phyloP scores from a whole-genome alignment of 345 rosid species.

The Pistacia atlantica region DNA sequence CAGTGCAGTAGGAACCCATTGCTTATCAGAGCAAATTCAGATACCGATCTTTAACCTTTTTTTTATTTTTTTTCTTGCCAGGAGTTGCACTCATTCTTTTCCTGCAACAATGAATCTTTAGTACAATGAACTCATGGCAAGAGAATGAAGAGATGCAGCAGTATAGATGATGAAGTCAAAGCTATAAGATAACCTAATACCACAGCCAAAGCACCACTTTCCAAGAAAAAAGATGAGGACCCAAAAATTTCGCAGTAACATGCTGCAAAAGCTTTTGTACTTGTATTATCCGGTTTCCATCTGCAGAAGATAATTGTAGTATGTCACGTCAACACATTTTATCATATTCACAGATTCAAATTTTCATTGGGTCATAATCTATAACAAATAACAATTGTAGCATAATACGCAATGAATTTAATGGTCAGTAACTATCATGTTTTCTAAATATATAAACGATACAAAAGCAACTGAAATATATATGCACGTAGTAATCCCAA shows the following conservation, averaged over 20 bases:
- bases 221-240: neutral
- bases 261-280: neutral
- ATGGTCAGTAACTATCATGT: neutral
- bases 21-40: neutral
- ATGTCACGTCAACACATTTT: neutral
- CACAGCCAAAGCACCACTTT: neutral
- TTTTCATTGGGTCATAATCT: neutral
- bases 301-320: slow-evolving; percentile 10
- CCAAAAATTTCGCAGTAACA: neutral
- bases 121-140: neutral
- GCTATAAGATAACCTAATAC: neutral
- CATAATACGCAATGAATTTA: neutral
- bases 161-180: neutral
- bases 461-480: neutral
- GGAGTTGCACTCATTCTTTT: neutral
- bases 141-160: neutral
- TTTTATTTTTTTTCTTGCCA: neutral
- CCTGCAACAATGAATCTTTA: neutral
- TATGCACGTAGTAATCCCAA: neutral
- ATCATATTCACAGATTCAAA: too few relatives aligned
- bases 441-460: neutral
- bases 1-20: neutral
- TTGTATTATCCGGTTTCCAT: neutral
- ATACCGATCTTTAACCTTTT: neutral
- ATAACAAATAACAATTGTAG: neutral